phyloP scores from a whole-genome alignment of 306 rosid genomes.

The Trifolium subterraneum region DNA sequence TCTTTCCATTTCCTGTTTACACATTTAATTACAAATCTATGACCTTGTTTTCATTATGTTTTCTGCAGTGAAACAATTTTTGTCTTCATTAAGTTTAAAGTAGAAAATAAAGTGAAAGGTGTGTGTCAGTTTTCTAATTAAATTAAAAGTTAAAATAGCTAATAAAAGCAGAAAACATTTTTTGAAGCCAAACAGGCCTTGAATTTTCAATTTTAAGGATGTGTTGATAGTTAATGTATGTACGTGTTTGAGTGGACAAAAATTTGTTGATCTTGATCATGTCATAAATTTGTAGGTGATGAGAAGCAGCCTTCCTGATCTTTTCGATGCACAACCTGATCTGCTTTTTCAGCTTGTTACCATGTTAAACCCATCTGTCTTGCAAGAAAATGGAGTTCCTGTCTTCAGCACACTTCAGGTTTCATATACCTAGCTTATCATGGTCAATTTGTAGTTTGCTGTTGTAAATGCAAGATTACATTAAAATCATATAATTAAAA shows the following conservation, averaged over 20 bases:
- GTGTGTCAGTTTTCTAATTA: neutral
- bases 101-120: conserved; percentile 3
- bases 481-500: conserved; percentile 23
- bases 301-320: conserved; percentile 96
- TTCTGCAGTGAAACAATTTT: neutral
- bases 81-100: neutral
- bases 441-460: conserved; percentile 9
- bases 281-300: conserved; percentile 68
- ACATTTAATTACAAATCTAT: conserved; percentile 6
- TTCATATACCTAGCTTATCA: conserved; percentile 37
- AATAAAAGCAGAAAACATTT: neutral
- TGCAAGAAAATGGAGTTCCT: conserved; percentile 88
- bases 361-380: conserved; percentile 95
- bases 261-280: conserved; percentile 27
- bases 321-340: conserved; percentile 96
- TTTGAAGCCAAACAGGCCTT: conserved; percentile 7
- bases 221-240: conserved; percentile 10
- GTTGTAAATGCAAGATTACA: conserved; percentile 24
- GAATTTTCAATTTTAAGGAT: conserved; percentile 7
- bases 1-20: conserved; percentile 1
- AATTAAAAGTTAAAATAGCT: neutral
- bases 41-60: neutral
- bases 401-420: conserved; percentile 92
- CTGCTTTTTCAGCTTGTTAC: conserved; percentile 98
- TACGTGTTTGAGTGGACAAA: conserved; percentile 13